Base-by-base conservation (phyloP, 306 rosid genomes). In the Carpinus viminea region DNA sequence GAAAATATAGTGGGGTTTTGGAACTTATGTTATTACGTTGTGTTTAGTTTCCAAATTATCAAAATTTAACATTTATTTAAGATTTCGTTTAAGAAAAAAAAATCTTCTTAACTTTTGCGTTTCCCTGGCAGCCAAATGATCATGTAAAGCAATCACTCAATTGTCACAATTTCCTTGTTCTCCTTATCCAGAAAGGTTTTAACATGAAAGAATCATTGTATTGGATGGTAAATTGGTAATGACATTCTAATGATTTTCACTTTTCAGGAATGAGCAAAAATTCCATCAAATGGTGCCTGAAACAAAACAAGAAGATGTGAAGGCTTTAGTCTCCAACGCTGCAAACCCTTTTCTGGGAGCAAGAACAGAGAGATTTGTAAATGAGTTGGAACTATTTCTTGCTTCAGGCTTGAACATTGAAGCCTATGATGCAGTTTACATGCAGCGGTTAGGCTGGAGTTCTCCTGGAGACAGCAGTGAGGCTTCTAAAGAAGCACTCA, bases 381-480 rank as follows among this genome's bases (percentile, higher is more conserved):
- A 80, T 5, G 98, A 95, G 87, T 74, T 92, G 82, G 93, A 92
- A 77, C 86, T 90, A 52, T 95, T 92, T 91, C 91, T 95, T 82
- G 93, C 96, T 78, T 95, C 98, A 21, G 91, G 93, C 56, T 87
- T 95, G 85, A 92, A 87, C 74, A 86, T 95, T 21, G 96, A 91
- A 87, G 98, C 97, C 12, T 91, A 88, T 26, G 98, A 92, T 76
- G 91, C 93, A 18, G 98, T 88, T 72, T 92, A 87, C 82, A 83
- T 84, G 57, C 98, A 95, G 78, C 80, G 97, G 64, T 74, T 92
- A 78, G 93, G 97, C 54, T 89, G 98, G 95, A 90, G 90, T 76
- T 80, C 88, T 7, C 89, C 90, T 2, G 85, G 85, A 69, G 72
- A 64, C 28, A 81, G 83, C 62, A 65, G 85, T 12, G 88, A 84